These are phyloP conservation scores for Candida nitratophila DNA, from an alignment of 805 yeast genomes.

Conservation along the genomic window DNA sequence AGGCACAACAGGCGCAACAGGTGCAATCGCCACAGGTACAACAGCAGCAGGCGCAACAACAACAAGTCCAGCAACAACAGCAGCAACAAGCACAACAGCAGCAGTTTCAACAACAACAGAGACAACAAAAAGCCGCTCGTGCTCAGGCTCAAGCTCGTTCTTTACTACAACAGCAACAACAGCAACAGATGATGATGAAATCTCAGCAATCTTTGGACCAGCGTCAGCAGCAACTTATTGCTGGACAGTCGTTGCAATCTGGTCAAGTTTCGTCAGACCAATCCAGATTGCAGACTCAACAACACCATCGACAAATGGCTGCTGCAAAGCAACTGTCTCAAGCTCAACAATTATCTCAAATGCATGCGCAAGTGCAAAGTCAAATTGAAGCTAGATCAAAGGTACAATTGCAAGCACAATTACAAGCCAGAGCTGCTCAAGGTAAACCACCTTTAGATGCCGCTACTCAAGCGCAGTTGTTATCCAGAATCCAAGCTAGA, in stretches of 20 bases:
- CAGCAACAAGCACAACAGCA: no score
- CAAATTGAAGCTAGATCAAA: slow-evolving; percentile 1
- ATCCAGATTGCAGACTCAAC: neutral
- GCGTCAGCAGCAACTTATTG: no score
- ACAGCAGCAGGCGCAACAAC: neutral
- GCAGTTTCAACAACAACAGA: no score
- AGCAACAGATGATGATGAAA: no score
- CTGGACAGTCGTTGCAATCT: no score
- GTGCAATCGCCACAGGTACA: slow-evolving; percentile 3
- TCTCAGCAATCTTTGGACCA: no score
- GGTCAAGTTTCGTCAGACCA: neutral
- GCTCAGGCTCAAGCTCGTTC: no score
- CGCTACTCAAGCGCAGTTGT: slow-evolving; percentile 1
- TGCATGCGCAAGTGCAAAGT: slow-evolving; percentile 1
- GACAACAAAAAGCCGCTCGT: neutral
- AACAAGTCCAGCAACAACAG: no score
- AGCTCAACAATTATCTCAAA: neutral
- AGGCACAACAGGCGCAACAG: slow-evolving; percentile 3
- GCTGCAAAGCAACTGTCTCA: slow-evolving; percentile 1
- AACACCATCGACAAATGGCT: neutral
- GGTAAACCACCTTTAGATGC: slow-evolving; percentile 1
- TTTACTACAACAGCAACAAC: no score
- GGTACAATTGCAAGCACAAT: slow-evolving; percentile 2
- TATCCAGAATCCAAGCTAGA: slow-evolving; percentile 2
- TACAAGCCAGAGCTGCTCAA: slow-evolving; percentile 1